Evolutionary conservation across 345 rosid genomes (phyloP).

Genomic region (Lenwebbia sp.): DNA sequence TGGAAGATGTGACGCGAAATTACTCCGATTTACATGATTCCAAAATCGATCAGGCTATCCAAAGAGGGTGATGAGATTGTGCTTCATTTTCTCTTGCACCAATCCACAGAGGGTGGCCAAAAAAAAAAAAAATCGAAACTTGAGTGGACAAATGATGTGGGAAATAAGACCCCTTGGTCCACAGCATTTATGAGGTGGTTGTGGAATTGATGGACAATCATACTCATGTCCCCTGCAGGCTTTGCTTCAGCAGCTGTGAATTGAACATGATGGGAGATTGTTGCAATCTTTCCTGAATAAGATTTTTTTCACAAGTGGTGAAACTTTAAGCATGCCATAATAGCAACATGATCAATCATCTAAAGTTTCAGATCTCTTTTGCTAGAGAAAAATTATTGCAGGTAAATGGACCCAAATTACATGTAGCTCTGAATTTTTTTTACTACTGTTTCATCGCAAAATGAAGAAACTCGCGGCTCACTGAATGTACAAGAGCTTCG

Average conservation of each 20-base stretch:
- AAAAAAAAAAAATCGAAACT: not conserved
- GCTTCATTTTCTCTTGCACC: not conserved
- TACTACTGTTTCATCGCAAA: not conserved
- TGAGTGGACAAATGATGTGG: not conserved
- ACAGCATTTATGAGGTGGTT: slow-evolving; percentile 18
- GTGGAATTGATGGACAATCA: slow-evolving; percentile 3
- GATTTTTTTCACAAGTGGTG: not conserved
- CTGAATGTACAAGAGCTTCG: not conserved
- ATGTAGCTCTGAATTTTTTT: not conserved
- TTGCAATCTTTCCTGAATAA: not conserved
- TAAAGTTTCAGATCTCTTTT: not conserved
- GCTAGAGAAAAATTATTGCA: not conserved
- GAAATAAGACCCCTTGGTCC: not conserved
- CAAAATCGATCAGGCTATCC: not conserved
- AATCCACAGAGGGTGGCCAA: no score
- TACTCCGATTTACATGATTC: not conserved
- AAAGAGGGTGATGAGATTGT: not conserved
- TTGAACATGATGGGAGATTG: not conserved
- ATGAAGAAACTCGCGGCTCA: not conserved
- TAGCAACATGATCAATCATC: not conserved
- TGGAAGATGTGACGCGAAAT: not conserved
- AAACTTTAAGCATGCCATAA: not conserved
- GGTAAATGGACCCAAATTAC: not conserved
- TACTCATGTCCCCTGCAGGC: not conserved
- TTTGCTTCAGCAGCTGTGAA: not conserved